Conservation (phyloP, 768 basidiomycete species). For the Lentinula aciculospora region DNA sequence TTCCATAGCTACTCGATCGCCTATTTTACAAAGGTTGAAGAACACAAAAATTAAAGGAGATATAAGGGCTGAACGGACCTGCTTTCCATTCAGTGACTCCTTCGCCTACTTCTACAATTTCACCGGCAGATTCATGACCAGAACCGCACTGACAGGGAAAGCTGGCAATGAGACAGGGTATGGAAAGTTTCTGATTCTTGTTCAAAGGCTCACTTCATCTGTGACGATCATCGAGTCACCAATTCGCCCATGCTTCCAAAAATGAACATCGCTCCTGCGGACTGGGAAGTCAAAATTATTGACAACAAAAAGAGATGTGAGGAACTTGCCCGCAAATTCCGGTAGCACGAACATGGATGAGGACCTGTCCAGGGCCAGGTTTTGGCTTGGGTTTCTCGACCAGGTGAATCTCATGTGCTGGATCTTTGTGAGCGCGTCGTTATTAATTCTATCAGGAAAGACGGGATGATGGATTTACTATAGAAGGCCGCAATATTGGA, state of each 20-base stretch:
- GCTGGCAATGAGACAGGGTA: background rate
- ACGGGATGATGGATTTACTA: background rate
- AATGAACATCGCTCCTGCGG: slow-evolving; percentile 64
- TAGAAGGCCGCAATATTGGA: slow-evolving; percentile 63
- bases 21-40: slow-evolving; percentile 19
- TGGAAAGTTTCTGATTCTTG: too few species aligned
- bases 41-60: background rate
- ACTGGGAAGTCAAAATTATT: background rate
- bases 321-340: slow-evolving; percentile 60
- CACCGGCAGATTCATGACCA: slow-evolving; percentile 68
- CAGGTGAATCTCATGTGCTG: slow-evolving; percentile 56
- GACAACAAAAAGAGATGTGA: background rate
- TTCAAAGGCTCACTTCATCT: slow-evolving; percentile 44
- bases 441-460: background rate
- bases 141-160: slow-evolving; percentile 46
- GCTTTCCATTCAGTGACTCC: slow-evolving; percentile 63
- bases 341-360: slow-evolving; percentile 61
- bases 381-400: slow-evolving; percentile 59
- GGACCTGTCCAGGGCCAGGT: slow-evolving; percentile 60
- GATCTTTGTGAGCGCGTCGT: slow-evolving; percentile 28
- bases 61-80: slow-evolving; percentile 25
- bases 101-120: slow-evolving; percentile 58
- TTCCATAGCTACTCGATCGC: slow-evolving; percentile 66
- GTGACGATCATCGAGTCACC: slow-evolving; percentile 69
- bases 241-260: slow-evolving; percentile 66